These are phyloP conservation scores for Sindora glabra DNA, from an alignment of 306 rosid species.

Conservation along the genomic window DNA sequence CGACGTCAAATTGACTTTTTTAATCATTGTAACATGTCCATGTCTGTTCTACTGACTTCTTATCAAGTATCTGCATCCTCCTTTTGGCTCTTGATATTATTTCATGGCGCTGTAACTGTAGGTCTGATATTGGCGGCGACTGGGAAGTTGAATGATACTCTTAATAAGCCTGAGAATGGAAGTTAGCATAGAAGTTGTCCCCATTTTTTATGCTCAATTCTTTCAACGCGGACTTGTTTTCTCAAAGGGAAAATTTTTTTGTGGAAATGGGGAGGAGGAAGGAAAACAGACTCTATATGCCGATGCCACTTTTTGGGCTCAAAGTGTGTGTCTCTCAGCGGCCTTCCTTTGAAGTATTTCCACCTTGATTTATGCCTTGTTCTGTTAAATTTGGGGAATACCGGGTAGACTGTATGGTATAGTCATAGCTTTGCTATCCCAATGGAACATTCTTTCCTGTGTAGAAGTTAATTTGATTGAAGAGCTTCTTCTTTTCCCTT, in stretches of 20 bases:
- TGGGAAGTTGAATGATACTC: conserved; percentile 61
- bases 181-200: conserved; percentile 19
- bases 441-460: no score
- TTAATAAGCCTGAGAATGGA: conserved; percentile 47
- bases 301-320: no score
- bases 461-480: no score
- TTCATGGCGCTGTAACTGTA: conserved; percentile 24
- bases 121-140: conserved; percentile 90
- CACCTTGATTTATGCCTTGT: no score
- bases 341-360: no score
- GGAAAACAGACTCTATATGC: no score
- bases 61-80: background rate
- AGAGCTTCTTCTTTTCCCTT: no score
- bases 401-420: no score
- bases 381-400: no score
- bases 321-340: no score
- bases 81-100: no score
- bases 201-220: conserved; percentile 2
- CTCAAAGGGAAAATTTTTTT: background rate
- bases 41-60: background rate
- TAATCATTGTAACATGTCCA: background rate
- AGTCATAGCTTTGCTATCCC: no score
- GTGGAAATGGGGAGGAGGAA: background rate
- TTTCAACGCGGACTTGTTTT: conserved; percentile 21
- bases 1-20: background rate